These are phyloP conservation scores for Cyberlindnera veronae DNA, from an alignment of 805 yeast genomes.

Conservation along the genomic window DNA sequence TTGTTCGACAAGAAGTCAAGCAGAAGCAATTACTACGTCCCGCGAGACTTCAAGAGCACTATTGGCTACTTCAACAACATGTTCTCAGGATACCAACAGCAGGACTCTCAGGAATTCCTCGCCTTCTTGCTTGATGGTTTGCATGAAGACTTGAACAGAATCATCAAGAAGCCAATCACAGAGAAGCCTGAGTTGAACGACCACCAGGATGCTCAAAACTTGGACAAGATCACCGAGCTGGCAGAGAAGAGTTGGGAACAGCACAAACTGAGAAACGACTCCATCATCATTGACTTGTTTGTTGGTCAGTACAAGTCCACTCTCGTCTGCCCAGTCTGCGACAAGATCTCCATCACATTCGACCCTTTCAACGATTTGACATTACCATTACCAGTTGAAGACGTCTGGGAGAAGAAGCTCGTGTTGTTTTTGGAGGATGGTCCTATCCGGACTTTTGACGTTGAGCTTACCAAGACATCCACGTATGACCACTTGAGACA, in stretches of 20 bases:
- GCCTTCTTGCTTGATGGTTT: slow-evolving; percentile 85
- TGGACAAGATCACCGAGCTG: slow-evolving; percentile 49
- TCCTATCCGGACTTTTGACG: slow-evolving; percentile 52
- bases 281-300: slow-evolving; percentile 79
- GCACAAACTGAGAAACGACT: slow-evolving; percentile 78
- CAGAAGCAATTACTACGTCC: slow-evolving; percentile 31
- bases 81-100: slow-evolving; percentile 82
- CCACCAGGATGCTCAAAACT: slow-evolving; percentile 49
- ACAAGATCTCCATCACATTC: slow-evolving; percentile 77
- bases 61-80: slow-evolving; percentile 75
- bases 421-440: slow-evolving; percentile 58
- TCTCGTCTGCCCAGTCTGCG: slow-evolving; percentile 80
- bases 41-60: slow-evolving; percentile 72
- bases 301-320: slow-evolving; percentile 91
- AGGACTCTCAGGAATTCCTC: slow-evolving; percentile 90
- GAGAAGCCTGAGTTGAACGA: slow-evolving; percentile 82
- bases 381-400: slow-evolving; percentile 76
- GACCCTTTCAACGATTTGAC: slow-evolving; percentile 93
- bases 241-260: slow-evolving; percentile 79
- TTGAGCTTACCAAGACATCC: slow-evolving; percentile 66
- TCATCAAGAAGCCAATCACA: slow-evolving; percentile 75
- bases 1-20: slow-evolving; percentile 39
- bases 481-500: slow-evolving; percentile 59
- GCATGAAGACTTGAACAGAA: slow-evolving; percentile 89
- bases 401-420: slow-evolving; percentile 67